A percentile compares a stretch with the other conserved stretches of the same genome.
Conservation (phyloP, 2,329 filamentous ascomycete genomes). For the Calonectria leucothoes region DNA sequence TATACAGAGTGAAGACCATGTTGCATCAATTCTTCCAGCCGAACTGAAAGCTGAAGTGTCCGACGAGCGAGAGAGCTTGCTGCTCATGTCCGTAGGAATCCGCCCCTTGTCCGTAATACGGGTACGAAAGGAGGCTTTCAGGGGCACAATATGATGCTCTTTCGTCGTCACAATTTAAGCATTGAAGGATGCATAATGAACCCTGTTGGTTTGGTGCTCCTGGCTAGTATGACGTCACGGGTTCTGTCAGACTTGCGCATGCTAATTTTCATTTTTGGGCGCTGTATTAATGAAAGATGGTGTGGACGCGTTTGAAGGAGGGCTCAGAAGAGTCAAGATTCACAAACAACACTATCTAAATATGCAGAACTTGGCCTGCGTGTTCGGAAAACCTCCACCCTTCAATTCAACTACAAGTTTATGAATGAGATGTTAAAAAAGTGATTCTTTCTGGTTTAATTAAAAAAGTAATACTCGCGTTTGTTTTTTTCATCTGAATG, state of each 20-base stretch:
- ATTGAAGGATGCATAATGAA: not conserved
- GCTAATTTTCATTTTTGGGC: not conserved
- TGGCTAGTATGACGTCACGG: not conserved
- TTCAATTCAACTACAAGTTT: no score
- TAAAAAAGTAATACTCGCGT: no score
- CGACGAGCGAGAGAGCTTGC: not conserved
- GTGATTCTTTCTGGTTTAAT: no score
- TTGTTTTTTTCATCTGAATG: no score
- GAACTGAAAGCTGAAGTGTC: not conserved
- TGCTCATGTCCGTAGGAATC: not conserved
- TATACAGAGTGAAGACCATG: not conserved
- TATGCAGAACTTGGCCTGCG: no score
- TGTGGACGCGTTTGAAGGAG: no score
- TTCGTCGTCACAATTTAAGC: not conserved
- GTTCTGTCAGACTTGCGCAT: not conserved
- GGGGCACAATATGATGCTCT: not conserved
- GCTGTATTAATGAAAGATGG: not conserved
- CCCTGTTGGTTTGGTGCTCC: not conserved
- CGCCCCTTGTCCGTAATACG: not conserved
- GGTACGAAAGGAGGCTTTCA: not conserved
- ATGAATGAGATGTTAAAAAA: no score
- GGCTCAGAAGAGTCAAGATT: no score
- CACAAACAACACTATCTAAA: no score
- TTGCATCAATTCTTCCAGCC: not conserved
- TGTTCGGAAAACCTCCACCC: no score